These are phyloP conservation scores for Candida fluviatilis DNA, from an alignment of 805 yeast genomes.

Conservation along the genomic window DNA sequence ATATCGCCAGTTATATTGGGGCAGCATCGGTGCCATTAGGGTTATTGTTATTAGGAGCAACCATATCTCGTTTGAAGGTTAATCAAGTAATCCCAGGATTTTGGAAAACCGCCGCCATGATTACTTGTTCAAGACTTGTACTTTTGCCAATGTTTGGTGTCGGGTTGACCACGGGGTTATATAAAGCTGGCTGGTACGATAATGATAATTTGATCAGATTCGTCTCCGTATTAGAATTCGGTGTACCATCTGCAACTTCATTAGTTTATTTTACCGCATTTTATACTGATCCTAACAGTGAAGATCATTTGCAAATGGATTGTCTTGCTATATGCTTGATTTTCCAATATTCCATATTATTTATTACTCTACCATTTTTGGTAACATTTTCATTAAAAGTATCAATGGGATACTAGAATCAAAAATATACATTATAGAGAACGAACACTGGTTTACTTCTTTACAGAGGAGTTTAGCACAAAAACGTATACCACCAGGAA, in stretches of 20 bases:
- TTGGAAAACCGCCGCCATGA: constrained; percentile 57
- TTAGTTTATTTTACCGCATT: constrained; percentile 86
- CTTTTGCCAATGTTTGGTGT: constrained; percentile 78
- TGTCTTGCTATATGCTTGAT: constrained; percentile 75
- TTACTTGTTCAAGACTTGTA: constrained; percentile 57
- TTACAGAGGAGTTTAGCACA: too few species aligned
- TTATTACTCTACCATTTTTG: constrained; percentile 68
- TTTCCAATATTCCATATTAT: constrained; percentile 66
- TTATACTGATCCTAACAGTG: constrained; percentile 62
- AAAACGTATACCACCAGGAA: too few species aligned
- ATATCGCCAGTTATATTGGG: constrained; percentile 74
- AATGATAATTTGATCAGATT: constrained; percentile 62
- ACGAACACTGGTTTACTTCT: too few species aligned
- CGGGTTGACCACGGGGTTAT: constrained; percentile 52
- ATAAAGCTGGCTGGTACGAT: constrained; percentile 58
- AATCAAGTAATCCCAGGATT: constrained; percentile 62
- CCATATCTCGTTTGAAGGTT: constrained; percentile 71
- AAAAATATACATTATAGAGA: not conserved
- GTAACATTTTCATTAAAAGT: constrained; percentile 65
- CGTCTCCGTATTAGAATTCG: constrained; percentile 68
- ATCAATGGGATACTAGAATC: constrained; percentile 12
- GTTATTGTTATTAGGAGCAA: constrained; percentile 76
- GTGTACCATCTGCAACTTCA: constrained; percentile 85
- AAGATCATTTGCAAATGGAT: constrained; percentile 68
- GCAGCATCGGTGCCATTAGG: constrained; percentile 90